Percentiles rank a stretch among this genome's conserved stretches.
Conservation (phyloP, 371 early-diverging fungal species). For the Mucor ambiguus region DNA sequence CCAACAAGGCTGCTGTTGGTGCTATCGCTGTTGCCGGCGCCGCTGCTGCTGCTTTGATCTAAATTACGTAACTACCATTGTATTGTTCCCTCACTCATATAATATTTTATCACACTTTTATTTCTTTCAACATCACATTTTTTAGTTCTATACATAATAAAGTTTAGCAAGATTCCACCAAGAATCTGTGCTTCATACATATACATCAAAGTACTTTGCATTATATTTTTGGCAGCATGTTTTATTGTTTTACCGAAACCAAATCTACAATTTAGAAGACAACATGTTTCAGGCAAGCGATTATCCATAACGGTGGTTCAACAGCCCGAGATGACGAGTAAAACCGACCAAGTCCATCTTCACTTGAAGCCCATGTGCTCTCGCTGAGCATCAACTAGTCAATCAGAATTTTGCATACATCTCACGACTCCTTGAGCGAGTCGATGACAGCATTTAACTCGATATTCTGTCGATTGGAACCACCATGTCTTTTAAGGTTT, state of each 20-base stretch:
- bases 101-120: neutral
- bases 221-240: neutral
- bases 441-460: neutral
- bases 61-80: neutral
- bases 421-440: neutral
- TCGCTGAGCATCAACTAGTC: neutral
- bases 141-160: neutral
- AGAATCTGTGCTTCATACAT: neutral
- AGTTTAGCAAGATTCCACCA: neutral
- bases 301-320: neutral
- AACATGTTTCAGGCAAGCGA: neutral
- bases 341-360: neutral
- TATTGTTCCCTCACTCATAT: neutral
- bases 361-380: neutral
- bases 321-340: neutral
- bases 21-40: slow-evolving; percentile 23
- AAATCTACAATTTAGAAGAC: neutral
- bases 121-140: neutral
- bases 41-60: slow-evolving; percentile 20
- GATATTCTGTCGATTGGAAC: too few relatives aligned
- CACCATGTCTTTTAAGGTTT: neutral
- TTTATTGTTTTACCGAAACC: neutral
- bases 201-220: neutral
- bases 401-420: neutral
- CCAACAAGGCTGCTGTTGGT: slow-evolving; percentile 22